Base-by-base conservation (phyloP, 2,329 filamentous ascomycete species). In the Penicillium sp. region DNA sequence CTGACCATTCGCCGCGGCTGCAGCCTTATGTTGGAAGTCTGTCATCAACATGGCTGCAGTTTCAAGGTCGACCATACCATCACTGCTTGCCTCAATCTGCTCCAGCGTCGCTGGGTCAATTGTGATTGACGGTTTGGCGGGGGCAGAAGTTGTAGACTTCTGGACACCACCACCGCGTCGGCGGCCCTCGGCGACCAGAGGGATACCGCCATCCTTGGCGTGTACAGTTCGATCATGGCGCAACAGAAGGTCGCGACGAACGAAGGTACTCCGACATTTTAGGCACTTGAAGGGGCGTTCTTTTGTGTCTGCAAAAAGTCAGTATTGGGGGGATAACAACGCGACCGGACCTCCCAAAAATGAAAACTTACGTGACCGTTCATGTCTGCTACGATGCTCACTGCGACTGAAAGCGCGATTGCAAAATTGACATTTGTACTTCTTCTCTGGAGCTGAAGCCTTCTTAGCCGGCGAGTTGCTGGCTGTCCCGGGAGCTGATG, bases 341-440 rank as follows among this genome's bases (percentile, higher is more conserved):
- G 25, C 10, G 35, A 19, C 35, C n/a, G 27, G 11, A 33, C n/a
- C 23, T 1, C 19, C n/a, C 2, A 6, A 14, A 47, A 11, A 16
- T 14, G 21, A 26, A 25, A 53, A 93, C 93, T 83, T 95, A 98
- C 95, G 95, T 76, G 92, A 96, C 80, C 95, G 86, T 80, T 99
- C 95, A 79, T 99, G 95, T 78, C 95, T 86, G 79, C 92, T 97
- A 69, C 95, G 87, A 78, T 99, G 95, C 79, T 99, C 95, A 77
- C 92, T 96, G 77, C 95, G 85, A 81, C 93, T 97, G 77, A 99
- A 99, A 63, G 95, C 95, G 77, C 95, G 86, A 80, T 93, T 93
- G 82, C 95, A 98, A 79, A 96, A 98, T 83, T 96, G 92, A 81
- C 95, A 99, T 78, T 98, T 97, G 87, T 99, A 99, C 80, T 97